These are phyloP conservation scores for Thymus quinquecostatus DNA, from an alignment of 257 asterid genomes.

Conservation along the genomic window DNA sequence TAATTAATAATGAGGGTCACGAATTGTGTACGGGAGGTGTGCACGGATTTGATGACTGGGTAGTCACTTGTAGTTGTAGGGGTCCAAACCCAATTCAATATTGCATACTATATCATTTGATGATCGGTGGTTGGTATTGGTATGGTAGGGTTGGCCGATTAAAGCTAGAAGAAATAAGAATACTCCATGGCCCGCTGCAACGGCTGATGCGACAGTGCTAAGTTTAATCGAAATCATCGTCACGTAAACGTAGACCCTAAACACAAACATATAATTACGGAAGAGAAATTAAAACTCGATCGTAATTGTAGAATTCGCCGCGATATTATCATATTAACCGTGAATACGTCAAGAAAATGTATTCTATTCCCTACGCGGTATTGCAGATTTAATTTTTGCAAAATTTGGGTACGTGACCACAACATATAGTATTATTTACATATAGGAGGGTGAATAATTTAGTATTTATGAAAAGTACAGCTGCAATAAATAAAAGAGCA, in stretches of 20 bases:
- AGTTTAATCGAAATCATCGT: too few relatives aligned
- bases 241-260: too few relatives aligned
- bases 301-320: too few relatives aligned
- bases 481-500: background rate
- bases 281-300: too few relatives aligned
- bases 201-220: too few relatives aligned
- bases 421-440: background rate
- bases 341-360: too few relatives aligned
- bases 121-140: conserved; percentile 27
- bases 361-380: too few relatives aligned
- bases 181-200: too few relatives aligned
- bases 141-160: conserved; percentile 21
- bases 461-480: background rate
- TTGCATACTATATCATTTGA: background rate
- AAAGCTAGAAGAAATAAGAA: too few relatives aligned
- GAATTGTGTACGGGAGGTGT: conserved; percentile 8
- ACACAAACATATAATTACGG: too few relatives aligned
- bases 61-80: background rate
- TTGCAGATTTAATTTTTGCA: too few relatives aligned
- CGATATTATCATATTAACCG: too few relatives aligned
- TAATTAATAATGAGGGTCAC: conserved; percentile 4
- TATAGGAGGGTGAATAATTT: background rate
- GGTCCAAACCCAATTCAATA: background rate
- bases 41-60: conserved; percentile 9
- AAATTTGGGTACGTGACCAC: background rate